Evolutionary conservation across 352 stramenopile genomes (phyloP), one percentile per base, ranked within the genome.

Genomic region (Halophytophthora batemanensis): DNA sequence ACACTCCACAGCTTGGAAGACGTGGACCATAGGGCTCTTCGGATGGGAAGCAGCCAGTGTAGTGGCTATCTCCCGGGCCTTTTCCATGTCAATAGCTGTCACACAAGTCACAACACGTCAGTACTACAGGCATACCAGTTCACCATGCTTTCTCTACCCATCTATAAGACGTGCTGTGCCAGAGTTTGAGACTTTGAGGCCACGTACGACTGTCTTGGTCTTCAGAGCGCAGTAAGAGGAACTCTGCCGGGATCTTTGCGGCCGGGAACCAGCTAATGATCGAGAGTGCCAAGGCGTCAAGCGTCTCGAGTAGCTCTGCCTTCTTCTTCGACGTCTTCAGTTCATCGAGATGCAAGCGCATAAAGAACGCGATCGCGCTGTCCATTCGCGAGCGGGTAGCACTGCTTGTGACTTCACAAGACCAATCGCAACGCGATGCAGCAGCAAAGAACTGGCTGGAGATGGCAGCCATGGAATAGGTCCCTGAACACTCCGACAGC

Each of bases 141-240:
- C 25, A 34, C 17, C 34, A 4, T 53, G 21, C 11, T 34, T 34
- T 19, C 55, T 6, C 3, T 1, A 8, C 41, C 48, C 8, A 15
- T 17, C 2, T 41, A 35, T 12, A 37, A 38, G 35, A 28, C n/a
- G n/a, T n/a, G n/a, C n/a, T n/a, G n/a, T n/a, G n/a, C n/a, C n/a
- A n/a, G n/a, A n/a, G n/a, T n/a, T 15, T 29, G 14, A 43, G 13
- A 4, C n/a, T n/a, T 3, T 25, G 14, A 17, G n/a, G 50, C 22
- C 41, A 75, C 75, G 53, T 68, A 95, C 84, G 74, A 6, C 65
- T 81, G 43, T 89, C 77, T 17, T 63, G 33, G 46, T 95, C 84
- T 52, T 95, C 84, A 1, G 66, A 80, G 43, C 84, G 82, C 37
- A 91, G 55, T 28, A 95, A 53, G 35, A 92, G 46, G 19, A 76